These are phyloP conservation scores for Dioscorea cayenensis DNA, from an alignment of 116 monocot genomes.

Conservation along the genomic window DNA sequence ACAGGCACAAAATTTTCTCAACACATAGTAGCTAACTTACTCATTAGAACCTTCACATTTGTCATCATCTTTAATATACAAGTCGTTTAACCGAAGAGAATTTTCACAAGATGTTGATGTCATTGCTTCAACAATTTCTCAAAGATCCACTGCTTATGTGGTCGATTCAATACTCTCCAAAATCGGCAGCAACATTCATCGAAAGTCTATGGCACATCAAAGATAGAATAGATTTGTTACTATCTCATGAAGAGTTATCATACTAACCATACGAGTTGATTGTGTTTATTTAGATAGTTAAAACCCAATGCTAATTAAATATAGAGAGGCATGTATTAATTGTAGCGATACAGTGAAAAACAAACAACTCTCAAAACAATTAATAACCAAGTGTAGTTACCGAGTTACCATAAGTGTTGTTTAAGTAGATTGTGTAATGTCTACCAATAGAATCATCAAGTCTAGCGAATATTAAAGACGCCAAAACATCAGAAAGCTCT, in stretches of 20 bases:
- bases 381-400: no score
- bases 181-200: neutral
- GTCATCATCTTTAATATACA: neutral
- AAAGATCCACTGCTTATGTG: neutral
- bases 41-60: slow-evolving; percentile 5
- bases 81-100: neutral
- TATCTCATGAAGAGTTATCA: neutral
- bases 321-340: no score
- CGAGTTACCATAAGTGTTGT: no score
- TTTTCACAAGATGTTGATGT: neutral
- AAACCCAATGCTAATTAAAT: no score
- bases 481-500: neutral
- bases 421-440: no score
- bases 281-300: no score
- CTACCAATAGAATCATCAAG: neutral
- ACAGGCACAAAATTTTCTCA: neutral
- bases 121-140: neutral
- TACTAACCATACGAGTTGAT: neutral
- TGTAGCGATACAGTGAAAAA: no score
- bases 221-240: neutral
- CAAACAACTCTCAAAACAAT: no score
- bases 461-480: neutral
- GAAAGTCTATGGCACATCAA: neutral
- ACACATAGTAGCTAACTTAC: neutral
- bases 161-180: neutral